Evolutionary conservation across 177 flowering plant genomes (phyloP).

Genomic region (Vitis hybrid): DNA sequence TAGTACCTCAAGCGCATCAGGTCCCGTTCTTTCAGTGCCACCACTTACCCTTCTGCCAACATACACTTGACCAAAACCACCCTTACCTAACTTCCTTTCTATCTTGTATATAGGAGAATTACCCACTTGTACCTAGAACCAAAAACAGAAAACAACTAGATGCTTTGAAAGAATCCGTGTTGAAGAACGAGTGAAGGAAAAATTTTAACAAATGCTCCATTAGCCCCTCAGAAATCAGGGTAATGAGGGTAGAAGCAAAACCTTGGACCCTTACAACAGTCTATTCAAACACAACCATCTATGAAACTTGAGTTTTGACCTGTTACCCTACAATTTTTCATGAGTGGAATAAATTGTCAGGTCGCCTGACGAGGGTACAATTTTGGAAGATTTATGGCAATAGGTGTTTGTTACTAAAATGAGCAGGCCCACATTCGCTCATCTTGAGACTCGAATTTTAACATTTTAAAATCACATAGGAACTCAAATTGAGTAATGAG

Average conservation of each 20-base stretch:
- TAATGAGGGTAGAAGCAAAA: no score
- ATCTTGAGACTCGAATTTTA: not conserved
- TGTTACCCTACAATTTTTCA: no score
- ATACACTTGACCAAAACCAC: constrained; percentile 98
- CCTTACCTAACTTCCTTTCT: constrained; percentile 93
- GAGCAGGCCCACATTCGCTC: not conserved
- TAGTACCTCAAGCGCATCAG: constrained; percentile 80
- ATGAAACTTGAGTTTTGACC: no score
- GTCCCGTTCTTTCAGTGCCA: constrained; percentile 75
- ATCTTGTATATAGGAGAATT: constrained; percentile 78
- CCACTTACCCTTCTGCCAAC: constrained; percentile 76
- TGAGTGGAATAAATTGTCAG: no score
- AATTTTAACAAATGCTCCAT: not conserved
- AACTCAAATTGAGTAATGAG: not conserved
- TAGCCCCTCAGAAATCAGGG: no score
- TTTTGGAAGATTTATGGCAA: no score
- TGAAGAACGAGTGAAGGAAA: not conserved
- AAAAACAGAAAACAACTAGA: constrained; percentile 7
- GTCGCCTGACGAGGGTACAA: no score
- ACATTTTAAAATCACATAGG: not conserved
- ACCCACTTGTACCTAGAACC: constrained; percentile 84
- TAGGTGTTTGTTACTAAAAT: not conserved
- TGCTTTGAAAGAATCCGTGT: not conserved
- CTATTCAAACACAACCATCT: no score
- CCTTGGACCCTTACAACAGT: no score